phyloP scores from a whole-genome alignment of 768 basidiomycete genomes.

The Boletus eberwhitei region DNA sequence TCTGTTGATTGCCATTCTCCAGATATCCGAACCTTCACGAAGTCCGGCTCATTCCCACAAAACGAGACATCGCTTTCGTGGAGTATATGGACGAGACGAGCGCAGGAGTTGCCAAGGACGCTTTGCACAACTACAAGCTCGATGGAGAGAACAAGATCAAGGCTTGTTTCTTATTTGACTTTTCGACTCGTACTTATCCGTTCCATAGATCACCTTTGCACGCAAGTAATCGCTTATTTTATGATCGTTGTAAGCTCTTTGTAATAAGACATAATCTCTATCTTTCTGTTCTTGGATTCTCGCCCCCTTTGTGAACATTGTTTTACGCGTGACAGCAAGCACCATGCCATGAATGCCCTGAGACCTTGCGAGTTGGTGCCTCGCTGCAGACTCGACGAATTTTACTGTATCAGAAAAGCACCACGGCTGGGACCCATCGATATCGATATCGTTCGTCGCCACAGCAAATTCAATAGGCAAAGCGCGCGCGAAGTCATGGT shows the following conservation, averaged over 20 bases:
- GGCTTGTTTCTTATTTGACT: conserved; percentile 39
- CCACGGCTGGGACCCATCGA: conserved; percentile 1
- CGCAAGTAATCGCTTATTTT: conserved; percentile 52
- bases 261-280: conserved; percentile 29
- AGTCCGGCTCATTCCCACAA: conserved; percentile 97
- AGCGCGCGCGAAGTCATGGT: not conserved
- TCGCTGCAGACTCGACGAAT: conserved; percentile 10
- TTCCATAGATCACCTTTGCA: conserved; percentile 64
- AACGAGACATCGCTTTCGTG: conserved; percentile 97
- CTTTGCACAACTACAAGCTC: conserved; percentile 95
- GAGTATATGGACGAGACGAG: conserved; percentile 93
- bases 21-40: conserved; percentile 96
- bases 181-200: conserved; percentile 1
- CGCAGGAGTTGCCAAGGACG: conserved; percentile 90
- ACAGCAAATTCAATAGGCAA: not conserved
- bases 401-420: conserved; percentile 5
- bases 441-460: conserved; percentile 9
- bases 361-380: conserved; percentile 27
- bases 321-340: conserved; percentile 27
- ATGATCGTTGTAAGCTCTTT: conserved; percentile 27
- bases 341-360: conserved; percentile 18
- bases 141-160: conserved; percentile 99
- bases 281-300: conserved; percentile 12
- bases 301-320: conserved; percentile 18
- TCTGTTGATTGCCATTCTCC: conserved; percentile 1